These are phyloP conservation scores for Hyphodiscus sp. DNA, from an alignment of 2,329 filamentous ascomycete genomes.

Conservation along the genomic window DNA sequence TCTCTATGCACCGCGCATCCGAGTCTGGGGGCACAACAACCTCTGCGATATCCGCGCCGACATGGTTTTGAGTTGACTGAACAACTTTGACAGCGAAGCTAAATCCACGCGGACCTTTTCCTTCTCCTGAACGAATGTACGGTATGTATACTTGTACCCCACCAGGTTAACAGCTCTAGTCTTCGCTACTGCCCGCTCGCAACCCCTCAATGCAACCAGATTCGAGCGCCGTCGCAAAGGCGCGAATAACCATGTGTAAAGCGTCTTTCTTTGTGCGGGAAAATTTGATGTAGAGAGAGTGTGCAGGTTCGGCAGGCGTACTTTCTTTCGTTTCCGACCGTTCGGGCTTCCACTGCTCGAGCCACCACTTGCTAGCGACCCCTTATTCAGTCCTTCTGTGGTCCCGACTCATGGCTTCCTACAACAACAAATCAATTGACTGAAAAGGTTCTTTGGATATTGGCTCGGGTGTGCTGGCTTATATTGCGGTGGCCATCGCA, in stretches of 20 bases:
- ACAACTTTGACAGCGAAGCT: neutral
- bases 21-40: conserved; percentile 3
- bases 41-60: conserved; percentile 22
- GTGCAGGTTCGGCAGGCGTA: neutral
- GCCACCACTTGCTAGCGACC: neutral
- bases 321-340: no score
- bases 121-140: no score
- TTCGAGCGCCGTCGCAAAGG: neutral
- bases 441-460: neutral
- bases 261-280: neutral
- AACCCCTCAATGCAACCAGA: neutral
- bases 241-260: neutral
- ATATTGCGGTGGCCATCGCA: neutral
- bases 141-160: neutral
- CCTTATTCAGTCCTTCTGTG: neutral
- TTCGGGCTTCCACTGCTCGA: neutral
- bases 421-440: neutral
- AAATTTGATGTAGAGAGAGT: neutral
- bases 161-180: neutral
- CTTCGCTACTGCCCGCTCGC: neutral
- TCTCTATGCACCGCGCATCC: neutral
- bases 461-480: neutral
- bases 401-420: neutral
- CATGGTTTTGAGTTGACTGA: conserved; percentile 13
- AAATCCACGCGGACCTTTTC: neutral